A percentile compares a stretch with the other conserved stretches of the same genome.
phyloP scores from a whole-genome alignment of 2,329 filamentous ascomycete species.

The Madurella fahalii region DNA sequence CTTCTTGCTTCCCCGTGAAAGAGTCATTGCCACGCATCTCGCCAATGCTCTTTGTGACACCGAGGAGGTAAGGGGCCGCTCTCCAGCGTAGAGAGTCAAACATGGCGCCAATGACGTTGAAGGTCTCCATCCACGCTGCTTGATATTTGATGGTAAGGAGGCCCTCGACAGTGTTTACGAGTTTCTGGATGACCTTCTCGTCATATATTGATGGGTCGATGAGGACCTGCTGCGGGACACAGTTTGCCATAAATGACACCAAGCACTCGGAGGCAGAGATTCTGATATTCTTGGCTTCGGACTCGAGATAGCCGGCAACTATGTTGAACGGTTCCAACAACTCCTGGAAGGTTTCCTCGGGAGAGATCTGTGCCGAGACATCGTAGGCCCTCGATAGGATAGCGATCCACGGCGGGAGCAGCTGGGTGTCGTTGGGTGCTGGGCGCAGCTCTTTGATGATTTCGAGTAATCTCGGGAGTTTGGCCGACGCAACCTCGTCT shows the following conservation, averaged over 20 bases:
- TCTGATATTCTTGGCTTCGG: constrained; percentile 86
- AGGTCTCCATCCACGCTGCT: constrained; percentile 90
- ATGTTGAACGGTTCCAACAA: constrained; percentile 79
- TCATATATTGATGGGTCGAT: constrained; percentile 88
- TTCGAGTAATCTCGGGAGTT: constrained; percentile 82
- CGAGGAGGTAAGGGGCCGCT: constrained; percentile 71
- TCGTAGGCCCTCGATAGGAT: constrained; percentile 93
- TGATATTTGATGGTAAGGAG: constrained; percentile 89
- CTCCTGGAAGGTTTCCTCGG: constrained; percentile 88
- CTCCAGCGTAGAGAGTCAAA: constrained; percentile 86
- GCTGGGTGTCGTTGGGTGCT: constrained; percentile 86
- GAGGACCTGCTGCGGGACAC: constrained; percentile 77
- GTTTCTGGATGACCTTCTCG: constrained; percentile 80
- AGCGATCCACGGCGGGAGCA: constrained; percentile 94
- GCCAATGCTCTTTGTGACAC: constrained; percentile 73
- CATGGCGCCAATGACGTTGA: constrained; percentile 80
- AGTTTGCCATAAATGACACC: constrained; percentile 88
- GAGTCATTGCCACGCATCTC: constrained; percentile 83
- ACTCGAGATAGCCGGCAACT: constrained; percentile 77
- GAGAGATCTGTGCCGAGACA: constrained; percentile 81
- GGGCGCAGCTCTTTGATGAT: constrained; percentile 90
- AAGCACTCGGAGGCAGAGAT: constrained; percentile 93
- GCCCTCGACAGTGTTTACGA: constrained; percentile 68
- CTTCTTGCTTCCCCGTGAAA: constrained; percentile 91
- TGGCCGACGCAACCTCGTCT: constrained; percentile 80